Conservation (phyloP, 2,329 filamentous ascomycete genomes). For the Pseudogymnoascus sp. region DNA sequence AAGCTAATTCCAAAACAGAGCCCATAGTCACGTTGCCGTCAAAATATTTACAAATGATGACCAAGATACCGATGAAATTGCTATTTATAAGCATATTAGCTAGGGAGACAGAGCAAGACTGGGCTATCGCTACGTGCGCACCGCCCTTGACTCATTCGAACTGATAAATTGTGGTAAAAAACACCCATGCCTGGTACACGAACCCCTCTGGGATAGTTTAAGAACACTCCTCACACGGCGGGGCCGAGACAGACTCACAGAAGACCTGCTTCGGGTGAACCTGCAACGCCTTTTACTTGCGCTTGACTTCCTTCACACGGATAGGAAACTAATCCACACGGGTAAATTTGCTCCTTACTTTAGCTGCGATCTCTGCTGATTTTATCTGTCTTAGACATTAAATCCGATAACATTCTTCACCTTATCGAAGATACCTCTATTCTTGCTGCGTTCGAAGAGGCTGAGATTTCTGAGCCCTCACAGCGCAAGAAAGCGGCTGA, state of each 20-base stretch:
- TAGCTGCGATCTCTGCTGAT: conserved; percentile 9
- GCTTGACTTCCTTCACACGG: conserved; percentile 37
- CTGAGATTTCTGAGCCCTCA: conserved; percentile 31
- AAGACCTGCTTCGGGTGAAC: conserved; percentile 28
- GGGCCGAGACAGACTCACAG: conserved; percentile 29
- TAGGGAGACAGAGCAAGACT: conserved; percentile 22
- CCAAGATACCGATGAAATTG: conserved; percentile 19
- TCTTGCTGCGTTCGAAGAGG: conserved; percentile 31
- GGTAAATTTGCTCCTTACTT: conserved; percentile 26
- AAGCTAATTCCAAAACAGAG: conserved; percentile 13
- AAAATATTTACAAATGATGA: conserved; percentile 15
- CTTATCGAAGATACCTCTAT: conserved; percentile 29
- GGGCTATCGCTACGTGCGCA: conserved; percentile 26
- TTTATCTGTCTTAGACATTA: conserved; percentile 30
- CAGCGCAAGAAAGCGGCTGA: conserved; percentile 35
- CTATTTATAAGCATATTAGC: conserved; percentile 35
- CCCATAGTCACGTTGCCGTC: conserved; percentile 12
- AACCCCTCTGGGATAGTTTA: conserved; percentile 36
- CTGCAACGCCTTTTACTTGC: conserved; percentile 35
- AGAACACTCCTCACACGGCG: conserved; percentile 33
- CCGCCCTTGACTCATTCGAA: conserved; percentile 31
- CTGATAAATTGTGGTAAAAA: conserved; percentile 27
- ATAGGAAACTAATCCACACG: conserved; percentile 38
- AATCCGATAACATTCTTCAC: conserved; percentile 39
- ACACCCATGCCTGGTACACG: conserved; percentile 32